Evolutionary conservation across 2,329 filamentous ascomycete species (phyloP).

Genomic region (Colletotrichum musicola): DNA sequence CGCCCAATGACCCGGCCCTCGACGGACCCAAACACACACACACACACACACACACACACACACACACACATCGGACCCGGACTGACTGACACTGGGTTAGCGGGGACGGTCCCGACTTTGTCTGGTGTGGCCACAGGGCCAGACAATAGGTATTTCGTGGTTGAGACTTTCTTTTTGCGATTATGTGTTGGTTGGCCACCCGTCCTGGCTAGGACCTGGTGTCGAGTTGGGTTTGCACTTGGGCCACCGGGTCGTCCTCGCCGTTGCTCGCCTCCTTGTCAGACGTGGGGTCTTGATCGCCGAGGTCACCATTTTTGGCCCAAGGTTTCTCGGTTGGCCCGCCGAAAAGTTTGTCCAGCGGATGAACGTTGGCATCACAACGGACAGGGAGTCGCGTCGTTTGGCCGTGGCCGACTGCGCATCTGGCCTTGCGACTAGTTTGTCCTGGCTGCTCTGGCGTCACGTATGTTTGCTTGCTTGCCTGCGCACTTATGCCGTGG

Average conservation of each 20-base stretch:
- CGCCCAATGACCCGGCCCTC: slow-evolving; percentile 15
- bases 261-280: slow-evolving; percentile 9
- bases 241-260: slow-evolving; percentile 23
- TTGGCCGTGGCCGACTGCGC: background rate
- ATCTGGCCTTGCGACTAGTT: background rate
- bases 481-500: background rate
- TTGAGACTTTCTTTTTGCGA: slow-evolving; percentile 8
- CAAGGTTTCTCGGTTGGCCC: slow-evolving; percentile 32
- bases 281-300: slow-evolving; percentile 10
- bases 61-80: slow-evolving; percentile 2
- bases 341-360: slow-evolving; percentile 23
- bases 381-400: slow-evolving; percentile 6
- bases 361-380: slow-evolving; percentile 3
- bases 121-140: background rate
- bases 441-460: background rate
- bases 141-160: slow-evolving; percentile 1
- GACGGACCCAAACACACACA: background rate
- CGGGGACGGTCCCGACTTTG: background rate
- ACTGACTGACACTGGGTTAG: slow-evolving; percentile 15
- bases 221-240: slow-evolving; percentile 16
- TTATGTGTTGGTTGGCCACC: background rate
- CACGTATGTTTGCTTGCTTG: background rate
- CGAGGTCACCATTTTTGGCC: slow-evolving; percentile 7
- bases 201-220: background rate
- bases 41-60: background rate